A percentile compares a stretch with the other conserved stretches of the same genome.
Conservation (phyloP, 2,329 filamentous ascomycete genomes). For the Colletotrichum brevisporum region DNA sequence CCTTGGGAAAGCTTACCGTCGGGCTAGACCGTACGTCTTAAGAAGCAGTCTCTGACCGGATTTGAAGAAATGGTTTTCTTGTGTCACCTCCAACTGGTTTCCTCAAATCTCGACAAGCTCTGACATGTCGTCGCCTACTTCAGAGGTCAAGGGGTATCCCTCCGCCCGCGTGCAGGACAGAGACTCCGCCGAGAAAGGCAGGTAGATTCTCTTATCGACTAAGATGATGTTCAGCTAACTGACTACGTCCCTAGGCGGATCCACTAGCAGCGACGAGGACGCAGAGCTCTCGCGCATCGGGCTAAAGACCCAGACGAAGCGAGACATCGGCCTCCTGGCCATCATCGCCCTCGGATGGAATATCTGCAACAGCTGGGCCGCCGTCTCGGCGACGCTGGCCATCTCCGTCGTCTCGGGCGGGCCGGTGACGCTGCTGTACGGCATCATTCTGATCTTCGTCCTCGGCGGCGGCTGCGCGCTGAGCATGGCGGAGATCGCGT, state of each 20-base stretch:
- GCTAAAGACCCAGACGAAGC: constrained; percentile 15
- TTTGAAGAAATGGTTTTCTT: neutral
- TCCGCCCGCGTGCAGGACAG: too few relatives aligned
- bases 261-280: constrained; percentile 11
- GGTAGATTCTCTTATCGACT: neutral
- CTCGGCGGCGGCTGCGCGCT: constrained; percentile 45
- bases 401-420: constrained; percentile 39
- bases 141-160: too few relatives aligned
- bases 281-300: constrained; percentile 25
- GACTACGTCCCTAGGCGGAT: neutral
- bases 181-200: neutral
- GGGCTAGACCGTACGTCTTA: neutral
- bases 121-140: too few relatives aligned
- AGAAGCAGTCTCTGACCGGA: neutral
- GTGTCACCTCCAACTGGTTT: neutral
- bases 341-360: constrained; percentile 29
- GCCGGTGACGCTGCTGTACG: constrained; percentile 46
- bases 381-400: constrained; percentile 42
- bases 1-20: neutral
- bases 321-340: constrained; percentile 24
- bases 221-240: neutral
- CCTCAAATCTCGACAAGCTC: too few relatives aligned
- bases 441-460: constrained; percentile 47
- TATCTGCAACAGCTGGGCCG: constrained; percentile 47
- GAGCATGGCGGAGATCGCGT: constrained; percentile 53